A percentile compares a stretch with the other conserved stretches of the same genome.
Evolutionary conservation across 2,329 filamentous ascomycete genomes (phyloP).

Genomic region (Parastagonospora nodorum): DNA sequence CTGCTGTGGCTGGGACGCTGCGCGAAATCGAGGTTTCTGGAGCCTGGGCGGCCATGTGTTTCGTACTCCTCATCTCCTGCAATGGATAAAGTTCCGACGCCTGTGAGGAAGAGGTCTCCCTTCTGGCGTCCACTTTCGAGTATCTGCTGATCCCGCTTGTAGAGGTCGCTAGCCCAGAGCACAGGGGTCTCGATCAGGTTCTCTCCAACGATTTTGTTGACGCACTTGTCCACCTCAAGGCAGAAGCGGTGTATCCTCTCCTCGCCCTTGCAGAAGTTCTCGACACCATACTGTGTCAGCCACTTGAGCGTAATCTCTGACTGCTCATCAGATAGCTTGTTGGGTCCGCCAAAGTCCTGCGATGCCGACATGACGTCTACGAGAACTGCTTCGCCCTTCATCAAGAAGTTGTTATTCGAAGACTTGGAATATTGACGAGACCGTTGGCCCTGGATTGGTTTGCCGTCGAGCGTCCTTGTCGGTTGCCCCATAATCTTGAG

Average conservation of each 20-base stretch:
- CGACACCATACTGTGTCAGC: conserved; percentile 79
- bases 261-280: conserved; percentile 93
- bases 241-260: conserved; percentile 94
- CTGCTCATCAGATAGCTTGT: conserved; percentile 96
- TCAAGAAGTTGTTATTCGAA: conserved; percentile 65
- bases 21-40: conserved; percentile 51
- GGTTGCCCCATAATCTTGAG: conserved; percentile 84
- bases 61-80: conserved; percentile 55
- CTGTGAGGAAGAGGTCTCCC: conserved; percentile 53
- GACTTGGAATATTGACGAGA: conserved; percentile 52
- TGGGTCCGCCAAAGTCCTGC: conserved; percentile 84
- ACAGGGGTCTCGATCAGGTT: conserved; percentile 84
- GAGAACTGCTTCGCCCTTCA: conserved; percentile 81
- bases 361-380: conserved; percentile 84
- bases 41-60: conserved; percentile 42
- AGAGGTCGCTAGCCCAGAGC: conserved; percentile 90
- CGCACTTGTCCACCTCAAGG: conserved; percentile 84
- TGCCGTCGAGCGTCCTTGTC: conserved; percentile 48
- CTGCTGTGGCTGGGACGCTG: conserved; percentile 62
- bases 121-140: conserved; percentile 59
- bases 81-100: conserved; percentile 54
- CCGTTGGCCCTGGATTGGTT: conserved; percentile 45
- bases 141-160: conserved; percentile 72
- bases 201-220: conserved; percentile 83
- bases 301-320: conserved; percentile 82